phyloP scores from a whole-genome alignment of 116 monocot genomes.

The Iris pallida region DNA sequence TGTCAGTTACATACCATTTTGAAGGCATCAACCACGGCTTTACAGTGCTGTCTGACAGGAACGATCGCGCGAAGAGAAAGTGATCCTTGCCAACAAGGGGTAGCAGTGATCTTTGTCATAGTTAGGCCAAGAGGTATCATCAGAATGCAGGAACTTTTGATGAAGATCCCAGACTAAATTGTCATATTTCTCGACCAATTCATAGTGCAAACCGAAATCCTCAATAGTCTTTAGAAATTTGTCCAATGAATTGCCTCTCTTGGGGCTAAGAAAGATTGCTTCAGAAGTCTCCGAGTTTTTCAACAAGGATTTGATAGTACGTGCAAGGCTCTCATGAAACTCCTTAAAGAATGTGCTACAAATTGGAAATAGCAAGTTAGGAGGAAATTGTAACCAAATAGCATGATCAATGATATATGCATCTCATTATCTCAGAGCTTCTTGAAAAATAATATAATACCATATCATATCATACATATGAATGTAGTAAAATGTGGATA shows the following conservation, averaged over 20 bases:
- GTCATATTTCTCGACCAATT: conserved; percentile 79
- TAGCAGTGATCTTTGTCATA: conserved; percentile 88
- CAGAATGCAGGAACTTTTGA: conserved; percentile 44
- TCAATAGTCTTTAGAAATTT: conserved; percentile 54
- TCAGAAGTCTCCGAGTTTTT: conserved; percentile 52
- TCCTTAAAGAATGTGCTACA: conserved; percentile 91
- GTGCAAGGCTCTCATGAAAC: conserved; percentile 71
- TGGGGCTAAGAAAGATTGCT: conserved; percentile 79
- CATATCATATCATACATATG: no score
- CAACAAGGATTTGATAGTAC: conserved; percentile 50
- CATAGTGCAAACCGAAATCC: conserved; percentile 47
- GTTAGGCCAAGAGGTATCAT: conserved; percentile 61
- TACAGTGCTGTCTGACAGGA: no score
- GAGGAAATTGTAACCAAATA: not conserved
- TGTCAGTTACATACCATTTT: no score
- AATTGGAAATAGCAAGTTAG: conserved; percentile 12
- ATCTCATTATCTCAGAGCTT: no score
- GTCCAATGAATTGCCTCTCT: conserved; percentile 83
- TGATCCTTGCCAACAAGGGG: conserved; percentile 63
- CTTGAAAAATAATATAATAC: no score
- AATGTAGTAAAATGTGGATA: no score
- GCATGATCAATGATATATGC: no score
- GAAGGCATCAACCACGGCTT: no score
- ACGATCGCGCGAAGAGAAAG: conserved; percentile 7
- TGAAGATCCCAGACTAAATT: conserved; percentile 57